Base-by-base conservation (phyloP, 768 basidiomycete species). In the Sporobolomyces phaffii region DNA sequence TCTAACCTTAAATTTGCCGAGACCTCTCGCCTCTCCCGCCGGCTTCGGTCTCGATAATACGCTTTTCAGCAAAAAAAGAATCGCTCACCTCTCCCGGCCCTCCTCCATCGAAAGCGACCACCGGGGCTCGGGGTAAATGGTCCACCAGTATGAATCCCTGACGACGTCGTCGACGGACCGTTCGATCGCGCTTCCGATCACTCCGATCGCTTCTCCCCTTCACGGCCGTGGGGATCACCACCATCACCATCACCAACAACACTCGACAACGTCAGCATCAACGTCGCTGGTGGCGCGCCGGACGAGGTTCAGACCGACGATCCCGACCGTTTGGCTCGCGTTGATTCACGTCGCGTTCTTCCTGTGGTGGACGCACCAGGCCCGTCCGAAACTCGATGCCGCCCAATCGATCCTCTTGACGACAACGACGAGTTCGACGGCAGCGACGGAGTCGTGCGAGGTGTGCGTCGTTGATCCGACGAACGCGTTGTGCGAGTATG, bases 401-500 rank as follows among this genome's bases (percentile, higher is more conserved):
- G 56, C 56, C 2, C 26, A 58, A 18, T 29, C 28, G 14, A 34
- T 56, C 38, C 44, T 44, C 58, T 49, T 24, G 31, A 38, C 48
- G 26, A 15, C 48, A 26, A 15, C 11, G 26, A 26, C 48, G 48
- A 10, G 44, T 36, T 14, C 24, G 53, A 40, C 3, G 22, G 24
- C 53, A 13, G 62, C 68, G 40, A 64, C 68, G 1, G 24, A 26
- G 31, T 61, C 63, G 3, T 70, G 69, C 57, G 69, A 70, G n/a
- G 56, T 65, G 2, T 70, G 69, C 47, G 31, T 60, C 29, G 26
- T 59, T 10, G 33, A 62, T 24, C 71, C 66, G 3, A 20, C 47
- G 11, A 53, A 74, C 44, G 62, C 64, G 47, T 60, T 72, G n/a
- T 71, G 71, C 52, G 60, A 72, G 52, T 74, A 74, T 50, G 72